phyloP scores from a whole-genome alignment of 331 rosid species.

The Telfairia occidentalis region DNA sequence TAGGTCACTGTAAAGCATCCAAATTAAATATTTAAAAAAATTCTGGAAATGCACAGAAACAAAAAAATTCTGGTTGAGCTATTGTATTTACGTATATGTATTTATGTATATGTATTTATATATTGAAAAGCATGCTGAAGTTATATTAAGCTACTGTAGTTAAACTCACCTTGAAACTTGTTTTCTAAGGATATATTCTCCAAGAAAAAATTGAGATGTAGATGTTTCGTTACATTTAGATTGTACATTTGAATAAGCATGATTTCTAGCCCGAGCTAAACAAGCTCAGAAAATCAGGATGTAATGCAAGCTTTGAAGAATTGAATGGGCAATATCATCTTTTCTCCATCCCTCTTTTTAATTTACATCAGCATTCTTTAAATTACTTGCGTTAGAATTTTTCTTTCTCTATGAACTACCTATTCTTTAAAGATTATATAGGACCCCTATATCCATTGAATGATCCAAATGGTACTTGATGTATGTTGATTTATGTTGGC shows the following conservation, averaged over 20 bases:
- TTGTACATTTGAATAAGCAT: neutral
- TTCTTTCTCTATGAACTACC: neutral
- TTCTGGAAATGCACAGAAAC: neutral
- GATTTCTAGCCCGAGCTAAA: neutral
- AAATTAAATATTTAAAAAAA: neutral
- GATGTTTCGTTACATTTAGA: neutral
- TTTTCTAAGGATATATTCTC: neutral
- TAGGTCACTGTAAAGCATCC: neutral
- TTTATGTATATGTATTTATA: neutral
- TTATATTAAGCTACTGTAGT: neutral
- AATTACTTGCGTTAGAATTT: neutral
- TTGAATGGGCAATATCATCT: neutral
- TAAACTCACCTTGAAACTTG: neutral
- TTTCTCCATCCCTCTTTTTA: neutral
- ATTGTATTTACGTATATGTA: neutral
- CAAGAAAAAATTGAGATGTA: neutral
- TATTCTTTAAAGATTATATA: neutral
- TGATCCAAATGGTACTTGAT: neutral
- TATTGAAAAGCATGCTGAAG: neutral
- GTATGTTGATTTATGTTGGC: neutral
- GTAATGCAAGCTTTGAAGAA: conserved; percentile 1
- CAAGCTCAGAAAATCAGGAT: neutral
- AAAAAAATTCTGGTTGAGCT: neutral
- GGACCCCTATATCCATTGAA: neutral
- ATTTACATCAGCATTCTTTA: neutral